A percentile compares a stretch with the other conserved stretches of the same genome.
These are phyloP conservation scores for Lepidium campestre DNA, from an alignment of 441 rosid species.

Conservation along the genomic window DNA sequence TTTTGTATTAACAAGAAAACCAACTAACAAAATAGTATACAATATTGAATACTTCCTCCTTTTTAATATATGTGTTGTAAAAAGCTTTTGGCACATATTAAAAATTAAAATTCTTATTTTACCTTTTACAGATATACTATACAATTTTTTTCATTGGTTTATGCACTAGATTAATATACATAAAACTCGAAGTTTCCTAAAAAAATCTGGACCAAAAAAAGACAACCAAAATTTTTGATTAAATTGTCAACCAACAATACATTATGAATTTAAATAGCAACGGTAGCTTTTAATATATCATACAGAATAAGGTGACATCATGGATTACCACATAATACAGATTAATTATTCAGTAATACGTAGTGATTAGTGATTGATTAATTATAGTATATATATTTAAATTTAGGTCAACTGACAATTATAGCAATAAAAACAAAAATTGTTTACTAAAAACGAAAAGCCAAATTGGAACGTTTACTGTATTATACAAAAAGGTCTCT, in stretches of 20 bases:
- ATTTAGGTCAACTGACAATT: conserved; percentile 8
- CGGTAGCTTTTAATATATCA: neutral
- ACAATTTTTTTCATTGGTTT: too few relatives aligned
- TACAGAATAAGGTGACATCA: conserved; percentile 18
- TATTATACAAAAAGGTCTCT: neutral
- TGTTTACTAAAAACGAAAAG: conserved; percentile 16
- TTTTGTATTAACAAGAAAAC: too few relatives aligned
- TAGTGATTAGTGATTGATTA: neutral
- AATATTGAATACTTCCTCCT: neutral
- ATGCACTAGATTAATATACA: too few relatives aligned
- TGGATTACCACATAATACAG: conserved; percentile 17
- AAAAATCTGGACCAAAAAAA: too few relatives aligned
- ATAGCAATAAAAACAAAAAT: neutral
- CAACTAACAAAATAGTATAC: too few relatives aligned
- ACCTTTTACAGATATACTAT: too few relatives aligned
- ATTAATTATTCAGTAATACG: neutral
- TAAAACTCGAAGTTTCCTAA: too few relatives aligned
- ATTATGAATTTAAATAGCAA: neutral
- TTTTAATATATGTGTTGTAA: too few relatives aligned
- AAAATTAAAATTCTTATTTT: too few relatives aligned
- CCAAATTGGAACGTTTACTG: neutral
- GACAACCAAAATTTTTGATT: neutral
- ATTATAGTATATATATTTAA: neutral
- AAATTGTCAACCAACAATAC: neutral
- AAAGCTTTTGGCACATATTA: too few relatives aligned